A percentile compares a stretch with the other conserved stretches of the same genome.
These are phyloP conservation scores for Phanerodontia chrysosporium DNA, from an alignment of 768 basidiomycete species.

Conservation along the genomic window DNA sequence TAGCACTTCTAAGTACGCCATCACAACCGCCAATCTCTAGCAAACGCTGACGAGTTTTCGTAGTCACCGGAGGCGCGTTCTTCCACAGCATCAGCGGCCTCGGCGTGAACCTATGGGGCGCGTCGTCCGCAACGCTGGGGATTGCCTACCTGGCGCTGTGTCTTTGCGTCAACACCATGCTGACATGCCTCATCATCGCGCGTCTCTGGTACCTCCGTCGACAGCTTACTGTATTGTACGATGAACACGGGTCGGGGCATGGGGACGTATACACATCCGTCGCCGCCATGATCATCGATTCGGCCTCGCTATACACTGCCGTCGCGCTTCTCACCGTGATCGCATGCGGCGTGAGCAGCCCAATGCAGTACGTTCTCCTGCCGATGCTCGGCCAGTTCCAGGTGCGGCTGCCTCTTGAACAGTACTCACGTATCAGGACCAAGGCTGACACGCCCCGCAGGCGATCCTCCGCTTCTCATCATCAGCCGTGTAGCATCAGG, in stretches of 20 bases:
- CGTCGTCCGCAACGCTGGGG: conserved; percentile 8
- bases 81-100: conserved; percentile 7
- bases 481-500: conserved; percentile 15
- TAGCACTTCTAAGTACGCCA: conserved; percentile 7
- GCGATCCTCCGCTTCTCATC: conserved; percentile 21
- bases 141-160: conserved; percentile 20
- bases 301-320: conserved; percentile 19
- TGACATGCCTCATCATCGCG: conserved; percentile 18
- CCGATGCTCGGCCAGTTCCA: conserved; percentile 24
- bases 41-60: not conserved
- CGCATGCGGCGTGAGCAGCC: conserved; percentile 14
- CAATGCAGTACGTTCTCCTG: conserved; percentile 19
- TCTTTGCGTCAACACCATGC: conserved; percentile 15
- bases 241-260: not conserved
- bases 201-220: conserved; percentile 13
- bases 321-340: conserved; percentile 17
- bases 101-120: conserved; percentile 17
- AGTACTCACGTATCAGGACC: not conserved
- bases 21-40: not conserved
- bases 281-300: conserved; percentile 19
- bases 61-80: conserved; percentile 11
- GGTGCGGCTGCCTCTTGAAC: conserved; percentile 9
- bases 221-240: not conserved
- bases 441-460: conserved; percentile 1
- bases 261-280: conserved; percentile 14